These are phyloP conservation scores for Diplocarpon mali DNA, from an alignment of 2,329 filamentous ascomycete species.

Conservation along the genomic window DNA sequence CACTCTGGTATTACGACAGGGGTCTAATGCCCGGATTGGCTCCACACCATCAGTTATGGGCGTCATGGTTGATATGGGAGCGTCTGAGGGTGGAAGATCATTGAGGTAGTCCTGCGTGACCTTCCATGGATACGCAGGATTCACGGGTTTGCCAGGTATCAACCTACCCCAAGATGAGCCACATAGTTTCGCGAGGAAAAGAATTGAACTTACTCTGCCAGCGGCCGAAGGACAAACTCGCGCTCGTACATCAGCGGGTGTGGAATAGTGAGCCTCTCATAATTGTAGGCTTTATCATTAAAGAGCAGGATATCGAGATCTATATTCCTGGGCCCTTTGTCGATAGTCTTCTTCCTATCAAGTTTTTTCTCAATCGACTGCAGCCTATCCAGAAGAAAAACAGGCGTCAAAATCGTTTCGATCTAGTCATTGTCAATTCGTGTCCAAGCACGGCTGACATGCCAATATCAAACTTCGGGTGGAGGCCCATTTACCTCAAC, in stretches of 20 bases:
- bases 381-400: constrained; percentile 66
- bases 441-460: neutral
- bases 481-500: constrained; percentile 57
- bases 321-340: constrained; percentile 91
- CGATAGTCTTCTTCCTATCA: constrained; percentile 72
- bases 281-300: constrained; percentile 50
- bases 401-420: constrained; percentile 64
- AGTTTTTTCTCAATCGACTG: constrained; percentile 74
- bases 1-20: constrained; percentile 52
- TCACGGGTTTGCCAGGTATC: constrained; percentile 42
- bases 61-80: constrained; percentile 47
- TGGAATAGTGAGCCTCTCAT: constrained; percentile 70
- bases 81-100: constrained; percentile 38
- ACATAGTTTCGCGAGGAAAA: neutral
- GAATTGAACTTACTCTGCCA: constrained; percentile 53
- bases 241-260: constrained; percentile 79
- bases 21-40: constrained; percentile 47
- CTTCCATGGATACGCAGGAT: constrained; percentile 46
- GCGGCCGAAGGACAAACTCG: constrained; percentile 83
- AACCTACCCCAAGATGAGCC: constrained; percentile 33
- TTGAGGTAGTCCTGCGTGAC: constrained; percentile 50
- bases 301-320: constrained; percentile 90
- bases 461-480: neutral
- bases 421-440: constrained; percentile 43
- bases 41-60: constrained; percentile 39